These are phyloP conservation scores for Circinella minor DNA, from an alignment of 371 early-diverging fungal species.

Conservation along the genomic window DNA sequence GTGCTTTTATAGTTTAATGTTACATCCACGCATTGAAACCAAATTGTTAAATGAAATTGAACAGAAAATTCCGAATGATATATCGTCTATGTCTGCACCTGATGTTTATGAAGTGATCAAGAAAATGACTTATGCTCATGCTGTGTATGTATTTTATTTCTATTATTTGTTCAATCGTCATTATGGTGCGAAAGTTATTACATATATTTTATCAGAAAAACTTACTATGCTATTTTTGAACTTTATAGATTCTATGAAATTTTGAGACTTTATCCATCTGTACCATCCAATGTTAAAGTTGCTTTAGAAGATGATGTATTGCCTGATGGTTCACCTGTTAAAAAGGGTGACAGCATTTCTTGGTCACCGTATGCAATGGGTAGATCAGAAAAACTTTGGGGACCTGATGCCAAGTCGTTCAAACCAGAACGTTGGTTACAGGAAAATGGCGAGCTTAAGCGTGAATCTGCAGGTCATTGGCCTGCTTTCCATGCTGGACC, in stretches of 20 bases:
- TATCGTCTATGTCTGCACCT: slow-evolving; percentile 33
- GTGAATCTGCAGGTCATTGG: slow-evolving; percentile 36
- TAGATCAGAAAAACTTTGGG: slow-evolving; percentile 59
- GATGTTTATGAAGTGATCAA: slow-evolving; percentile 48
- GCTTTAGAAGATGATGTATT: slow-evolving; percentile 71
- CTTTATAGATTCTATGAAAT: slow-evolving; percentile 58
- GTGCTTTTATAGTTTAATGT: slow-evolving; percentile 61
- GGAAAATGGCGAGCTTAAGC: slow-evolving; percentile 28
- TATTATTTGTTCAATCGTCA: too few relatives aligned
- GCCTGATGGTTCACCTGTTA: slow-evolving; percentile 69
- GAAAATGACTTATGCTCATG: slow-evolving; percentile 59
- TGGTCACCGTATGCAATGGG: slow-evolving; percentile 62
- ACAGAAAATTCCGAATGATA: slow-evolving; percentile 35
- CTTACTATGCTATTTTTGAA: neutral
- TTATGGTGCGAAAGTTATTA: too few relatives aligned
- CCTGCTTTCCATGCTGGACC: slow-evolving; percentile 64
- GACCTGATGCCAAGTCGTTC: slow-evolving; percentile 60
- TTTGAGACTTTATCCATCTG: slow-evolving; percentile 72
- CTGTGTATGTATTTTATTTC: slow-evolving; percentile 48
- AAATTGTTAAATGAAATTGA: slow-evolving; percentile 62
- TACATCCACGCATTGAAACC: slow-evolving; percentile 53
- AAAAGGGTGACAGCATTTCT: slow-evolving; percentile 51
- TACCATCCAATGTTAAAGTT: slow-evolving; percentile 68
- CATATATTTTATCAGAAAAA: too few relatives aligned
- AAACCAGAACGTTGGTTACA: slow-evolving; percentile 63